These are phyloP conservation scores for Alloascoidea hylecoeti DNA, from an alignment of 805 yeast species.

Conservation along the genomic window DNA sequence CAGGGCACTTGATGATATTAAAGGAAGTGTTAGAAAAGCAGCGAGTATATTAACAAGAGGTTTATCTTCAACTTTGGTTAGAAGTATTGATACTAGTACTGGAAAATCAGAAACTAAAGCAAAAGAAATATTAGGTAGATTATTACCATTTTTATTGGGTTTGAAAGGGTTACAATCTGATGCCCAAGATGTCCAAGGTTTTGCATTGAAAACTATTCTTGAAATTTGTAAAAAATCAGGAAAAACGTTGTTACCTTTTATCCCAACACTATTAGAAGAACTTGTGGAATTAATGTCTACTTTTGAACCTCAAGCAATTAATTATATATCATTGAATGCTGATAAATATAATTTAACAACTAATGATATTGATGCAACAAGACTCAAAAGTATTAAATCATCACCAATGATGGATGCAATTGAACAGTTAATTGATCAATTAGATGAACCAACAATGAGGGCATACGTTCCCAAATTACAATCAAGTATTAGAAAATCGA, in stretches of 20 bases:
- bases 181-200: conserved; percentile 70
- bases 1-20: conserved; percentile 85
- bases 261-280: conserved; percentile 55
- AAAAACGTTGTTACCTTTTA: conserved; percentile 39
- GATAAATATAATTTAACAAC: conserved; percentile 68
- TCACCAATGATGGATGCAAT: conserved; percentile 88
- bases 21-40: conserved; percentile 80
- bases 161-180: conserved; percentile 68
- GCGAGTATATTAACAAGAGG: conserved; percentile 57
- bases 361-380: conserved; percentile 61
- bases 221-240: conserved; percentile 57
- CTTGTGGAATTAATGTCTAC: conserved; percentile 66
- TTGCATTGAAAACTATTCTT: conserved; percentile 64
- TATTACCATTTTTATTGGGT: conserved; percentile 74
- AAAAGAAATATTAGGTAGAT: conserved; percentile 30
- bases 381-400: conserved; percentile 56
- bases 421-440: conserved; percentile 48
- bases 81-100: conserved; percentile 33
- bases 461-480: conserved; percentile 35
- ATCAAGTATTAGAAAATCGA: conserved; percentile 46
- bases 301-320: conserved; percentile 81
- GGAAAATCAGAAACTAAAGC: conserved; percentile 28
- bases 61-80: conserved; percentile 47
- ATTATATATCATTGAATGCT: conserved; percentile 78
- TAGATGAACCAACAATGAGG: conserved; percentile 36